These are phyloP conservation scores for Lachnellula arida DNA, from an alignment of 2,329 filamentous ascomycete species.

Conservation along the genomic window DNA sequence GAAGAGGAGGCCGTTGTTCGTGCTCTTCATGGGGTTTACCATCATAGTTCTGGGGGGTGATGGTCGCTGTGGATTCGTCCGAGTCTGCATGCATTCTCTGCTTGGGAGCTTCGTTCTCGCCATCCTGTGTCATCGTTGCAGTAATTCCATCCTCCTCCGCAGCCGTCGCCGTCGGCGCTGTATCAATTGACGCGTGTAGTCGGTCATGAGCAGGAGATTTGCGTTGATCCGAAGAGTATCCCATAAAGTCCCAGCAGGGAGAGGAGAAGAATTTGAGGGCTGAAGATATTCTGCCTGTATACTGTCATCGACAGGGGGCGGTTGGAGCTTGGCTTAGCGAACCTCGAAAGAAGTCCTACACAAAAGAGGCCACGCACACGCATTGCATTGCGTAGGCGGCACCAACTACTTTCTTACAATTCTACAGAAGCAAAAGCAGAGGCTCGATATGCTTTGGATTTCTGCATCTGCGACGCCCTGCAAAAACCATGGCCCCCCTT, in stretches of 20 bases:
- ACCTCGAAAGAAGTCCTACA: slow-evolving; percentile 3
- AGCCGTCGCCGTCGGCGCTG: slow-evolving; percentile 15
- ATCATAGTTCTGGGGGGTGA: not conserved
- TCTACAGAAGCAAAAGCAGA: not conserved
- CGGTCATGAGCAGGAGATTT: slow-evolving; percentile 13
- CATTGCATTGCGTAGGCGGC: slow-evolving; percentile 4
- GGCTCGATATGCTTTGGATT: slow-evolving; percentile 16
- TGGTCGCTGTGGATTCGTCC: not conserved
- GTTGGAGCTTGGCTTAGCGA: slow-evolving; percentile 4
- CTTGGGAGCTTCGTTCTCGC: slow-evolving; percentile 14
- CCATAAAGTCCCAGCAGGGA: slow-evolving; percentile 17
- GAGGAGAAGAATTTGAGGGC: not conserved
- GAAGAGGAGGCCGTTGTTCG: slow-evolving; percentile 39
- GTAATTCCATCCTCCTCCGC: slow-evolving; percentile 20
- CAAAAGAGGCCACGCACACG: slow-evolving; percentile 23
- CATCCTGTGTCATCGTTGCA: slow-evolving; percentile 20
- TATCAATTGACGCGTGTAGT: slow-evolving; percentile 14
- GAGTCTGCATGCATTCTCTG: not conserved
- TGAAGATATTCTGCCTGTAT: not conserved
- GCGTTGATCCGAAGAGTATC: slow-evolving; percentile 11
- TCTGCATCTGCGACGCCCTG: slow-evolving; percentile 20
- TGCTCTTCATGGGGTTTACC: slow-evolving; percentile 25
- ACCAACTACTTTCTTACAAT: not conserved
- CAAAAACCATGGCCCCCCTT: slow-evolving; percentile 52
- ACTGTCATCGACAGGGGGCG: not conserved